These are phyloP conservation scores for Xanthoconium stramineum DNA, from an alignment of 768 basidiomycete genomes.

Conservation along the genomic window DNA sequence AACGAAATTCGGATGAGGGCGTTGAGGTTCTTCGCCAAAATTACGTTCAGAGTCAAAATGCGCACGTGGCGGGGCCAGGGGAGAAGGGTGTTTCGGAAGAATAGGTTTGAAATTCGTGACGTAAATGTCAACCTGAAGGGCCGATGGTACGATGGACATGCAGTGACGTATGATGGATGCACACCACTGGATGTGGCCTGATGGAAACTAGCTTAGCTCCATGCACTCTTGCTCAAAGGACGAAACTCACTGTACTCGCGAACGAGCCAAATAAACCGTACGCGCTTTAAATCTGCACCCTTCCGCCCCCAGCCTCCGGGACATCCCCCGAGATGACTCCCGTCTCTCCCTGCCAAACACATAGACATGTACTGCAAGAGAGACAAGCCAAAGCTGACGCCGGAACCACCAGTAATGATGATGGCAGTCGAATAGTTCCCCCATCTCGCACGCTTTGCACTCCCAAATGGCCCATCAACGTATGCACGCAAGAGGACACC, in stretches of 20 bases:
- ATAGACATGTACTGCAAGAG: slow-evolving; percentile 63
- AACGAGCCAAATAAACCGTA: slow-evolving; percentile 75
- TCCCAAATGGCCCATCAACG: slow-evolving; percentile 72
- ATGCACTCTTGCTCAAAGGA: neutral
- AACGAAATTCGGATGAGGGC: slow-evolving; percentile 34
- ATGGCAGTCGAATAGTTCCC: slow-evolving; percentile 54
- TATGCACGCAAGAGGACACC: slow-evolving; percentile 55
- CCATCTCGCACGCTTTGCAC: slow-evolving; percentile 58
- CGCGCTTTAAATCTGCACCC: slow-evolving; percentile 44
- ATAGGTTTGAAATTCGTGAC: slow-evolving; percentile 57
- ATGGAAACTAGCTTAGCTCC: neutral
- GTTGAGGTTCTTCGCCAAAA: slow-evolving; percentile 28
- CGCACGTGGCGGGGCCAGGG: slow-evolving; percentile 13
- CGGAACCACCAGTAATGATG: slow-evolving; percentile 70
- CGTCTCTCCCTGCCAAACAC: slow-evolving; percentile 55
- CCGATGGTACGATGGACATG: slow-evolving; percentile 44
- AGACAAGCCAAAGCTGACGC: slow-evolving; percentile 68
- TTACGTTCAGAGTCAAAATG: slow-evolving; percentile 3
- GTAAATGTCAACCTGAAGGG: slow-evolving; percentile 68
- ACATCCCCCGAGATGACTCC: slow-evolving; percentile 44
- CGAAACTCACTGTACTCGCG: slow-evolving; percentile 64
- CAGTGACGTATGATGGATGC: slow-evolving; percentile 64
- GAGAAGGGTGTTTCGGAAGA: slow-evolving; percentile 9
- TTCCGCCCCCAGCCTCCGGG: slow-evolving; percentile 42
- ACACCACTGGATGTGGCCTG: slow-evolving; percentile 77